phyloP scores from a whole-genome alignment of 805 yeast genomes.

The Ogataea naganishii region DNA sequence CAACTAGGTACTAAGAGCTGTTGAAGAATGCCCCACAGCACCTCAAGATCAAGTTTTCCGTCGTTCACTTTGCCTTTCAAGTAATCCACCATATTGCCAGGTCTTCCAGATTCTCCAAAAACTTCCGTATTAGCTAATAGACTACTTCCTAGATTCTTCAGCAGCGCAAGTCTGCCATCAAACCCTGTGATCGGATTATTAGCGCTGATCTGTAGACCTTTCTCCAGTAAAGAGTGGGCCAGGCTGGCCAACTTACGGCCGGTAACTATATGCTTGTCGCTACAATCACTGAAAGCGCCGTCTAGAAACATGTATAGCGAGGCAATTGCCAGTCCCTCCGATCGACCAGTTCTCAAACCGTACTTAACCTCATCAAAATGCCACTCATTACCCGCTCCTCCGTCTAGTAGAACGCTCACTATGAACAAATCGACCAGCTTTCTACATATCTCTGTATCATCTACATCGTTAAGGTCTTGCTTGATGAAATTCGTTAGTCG shows the following conservation, averaged over 20 bases:
- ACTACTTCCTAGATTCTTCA: conserved; percentile 41
- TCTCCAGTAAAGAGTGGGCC: conserved; percentile 24
- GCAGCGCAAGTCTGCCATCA: conserved; percentile 41
- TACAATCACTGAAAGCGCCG: conserved; percentile 31
- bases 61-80: conserved; percentile 19
- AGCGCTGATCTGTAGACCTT: conserved; percentile 39
- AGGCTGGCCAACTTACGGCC: conserved; percentile 31
- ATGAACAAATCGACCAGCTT: conserved; percentile 49
- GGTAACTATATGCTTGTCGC: conserved; percentile 33
- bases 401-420: conserved; percentile 55
- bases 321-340: conserved; percentile 61
- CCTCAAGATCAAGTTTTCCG: conserved; percentile 31
- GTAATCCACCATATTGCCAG: conserved; percentile 46
- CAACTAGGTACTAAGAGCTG: conserved; percentile 48
- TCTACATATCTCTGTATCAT: conserved; percentile 37
- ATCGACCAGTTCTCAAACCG: conserved; percentile 29
- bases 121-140: conserved; percentile 27
- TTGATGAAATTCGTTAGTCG: conserved; percentile 36
- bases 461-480: conserved; percentile 22
- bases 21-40: conserved; percentile 48
- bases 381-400: conserved; percentile 63
- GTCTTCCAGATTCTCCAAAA: conserved; percentile 29
- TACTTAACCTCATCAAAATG: conserved; percentile 31
- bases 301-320: conserved; percentile 42
- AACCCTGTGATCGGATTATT: conserved; percentile 44